Base-by-base conservation (phyloP, 805 yeast species). In the Candida railenensis region DNA sequence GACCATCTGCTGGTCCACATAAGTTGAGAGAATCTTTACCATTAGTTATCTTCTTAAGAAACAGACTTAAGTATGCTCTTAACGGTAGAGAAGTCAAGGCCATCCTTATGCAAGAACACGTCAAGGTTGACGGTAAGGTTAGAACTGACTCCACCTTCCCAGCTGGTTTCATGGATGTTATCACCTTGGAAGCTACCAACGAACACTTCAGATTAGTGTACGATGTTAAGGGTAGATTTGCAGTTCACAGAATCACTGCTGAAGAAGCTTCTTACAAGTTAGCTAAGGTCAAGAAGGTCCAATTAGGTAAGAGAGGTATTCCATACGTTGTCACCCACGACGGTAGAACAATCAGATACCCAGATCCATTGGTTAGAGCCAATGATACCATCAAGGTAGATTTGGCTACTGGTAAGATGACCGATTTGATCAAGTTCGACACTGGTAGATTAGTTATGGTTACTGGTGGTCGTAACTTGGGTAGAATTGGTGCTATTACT, bases 1-100 rank as follows among this genome's bases (percentile, higher is more conserved):
- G 98, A 82, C 96, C 98, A 73, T 90, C 97, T 58, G 86, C 96
- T 66, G 99, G 99, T 83, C 99, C 99, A 75, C 99, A 92, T 84
- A 94, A 92, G 80, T 84, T 91, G 74, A 86, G 97, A 78, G 98
- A 91, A 82, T 91, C 96, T 55, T 86, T 91, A 71, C 98, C 98
- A 73, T 85, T 91, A 78, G 83, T 92, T 70, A 92, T 91, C 63
- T 92, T 92, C 82, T 80, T 92, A 72, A 89, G 97, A 85, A 92
- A 92, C 92, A 89, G 97, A 81, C 83, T 92, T 76, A 92, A 90
- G 90, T 91, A 92, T 76, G 98, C 97, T 61, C 83, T 92, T 73
- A 91, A 92, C 85, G 97, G 97, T 73, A 90, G 96, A 79, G 97
- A 91, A 82, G 96, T 90, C 70, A 92, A 89, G 80, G 96, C 97